Conservation (phyloP, 768 basidiomycete species). For the Termitomyces sp. region DNA sequence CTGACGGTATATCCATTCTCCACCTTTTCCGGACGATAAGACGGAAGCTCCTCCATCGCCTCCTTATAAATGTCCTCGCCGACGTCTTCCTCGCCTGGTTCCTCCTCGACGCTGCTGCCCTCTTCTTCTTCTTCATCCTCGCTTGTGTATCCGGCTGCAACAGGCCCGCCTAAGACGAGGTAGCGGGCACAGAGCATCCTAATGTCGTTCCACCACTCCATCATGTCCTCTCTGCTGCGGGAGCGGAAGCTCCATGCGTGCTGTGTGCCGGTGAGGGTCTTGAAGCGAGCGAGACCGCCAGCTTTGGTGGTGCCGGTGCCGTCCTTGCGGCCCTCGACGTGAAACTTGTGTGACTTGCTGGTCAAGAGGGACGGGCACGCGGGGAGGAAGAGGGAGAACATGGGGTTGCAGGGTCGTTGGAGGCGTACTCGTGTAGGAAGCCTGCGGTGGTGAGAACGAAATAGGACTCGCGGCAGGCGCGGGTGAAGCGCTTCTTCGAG, state of each 20-base stretch:
- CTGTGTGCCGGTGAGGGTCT: not conserved
- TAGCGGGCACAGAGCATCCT: constrained; percentile 91
- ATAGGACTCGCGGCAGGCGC: constrained; percentile 78
- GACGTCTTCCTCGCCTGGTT: constrained; percentile 39
- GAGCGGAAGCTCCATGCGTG: constrained; percentile 86
- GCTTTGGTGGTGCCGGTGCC: constrained; percentile 63
- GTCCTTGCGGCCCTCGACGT: constrained; percentile 89
- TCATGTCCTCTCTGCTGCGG: constrained; percentile 91
- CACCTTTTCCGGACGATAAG: constrained; percentile 45
- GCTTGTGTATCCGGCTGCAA: constrained; percentile 83
- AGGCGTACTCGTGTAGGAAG: constrained; percentile 88
- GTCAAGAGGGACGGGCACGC: constrained; percentile 76
- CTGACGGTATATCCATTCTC: constrained; percentile 63
- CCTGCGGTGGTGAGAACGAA: constrained; percentile 95
- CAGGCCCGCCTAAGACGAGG: constrained; percentile 90
- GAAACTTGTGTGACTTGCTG: constrained; percentile 85
- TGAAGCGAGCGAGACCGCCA: not conserved
- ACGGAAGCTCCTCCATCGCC: constrained; percentile 45
- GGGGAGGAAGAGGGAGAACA: constrained; percentile 88
- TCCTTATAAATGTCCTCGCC: constrained; percentile 27
- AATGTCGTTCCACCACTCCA: constrained; percentile 99
- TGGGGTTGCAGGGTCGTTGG: constrained; percentile 60
- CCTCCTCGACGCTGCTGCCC: constrained; percentile 33
- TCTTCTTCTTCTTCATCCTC: constrained; percentile 70
- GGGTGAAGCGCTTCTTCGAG: constrained; percentile 94